A percentile compares a stretch with the other conserved stretches of the same genome.
Conservation (phyloP, 768 basidiomycete genomes). For the Cystobasidium ongulense region DNA sequence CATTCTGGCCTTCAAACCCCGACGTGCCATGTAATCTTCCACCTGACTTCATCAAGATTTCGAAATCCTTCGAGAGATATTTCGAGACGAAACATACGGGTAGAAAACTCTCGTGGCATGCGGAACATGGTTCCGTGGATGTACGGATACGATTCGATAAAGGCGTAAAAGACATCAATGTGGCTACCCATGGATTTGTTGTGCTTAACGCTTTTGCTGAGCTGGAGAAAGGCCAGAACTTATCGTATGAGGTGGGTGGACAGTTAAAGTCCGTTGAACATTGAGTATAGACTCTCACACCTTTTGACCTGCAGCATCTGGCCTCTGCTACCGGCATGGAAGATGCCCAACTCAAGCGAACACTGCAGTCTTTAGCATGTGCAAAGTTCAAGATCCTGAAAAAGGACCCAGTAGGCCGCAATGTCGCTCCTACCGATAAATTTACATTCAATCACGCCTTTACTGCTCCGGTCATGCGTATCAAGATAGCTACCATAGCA, state of each 20-base stretch:
- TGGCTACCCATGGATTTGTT: slow-evolving; percentile 78
- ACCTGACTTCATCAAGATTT: slow-evolving; percentile 55
- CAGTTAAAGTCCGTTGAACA: background rate
- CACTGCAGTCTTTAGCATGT: slow-evolving; percentile 89
- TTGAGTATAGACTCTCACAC: background rate
- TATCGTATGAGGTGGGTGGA: slow-evolving; percentile 66
- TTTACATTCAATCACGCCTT: slow-evolving; percentile 87
- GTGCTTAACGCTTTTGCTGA: slow-evolving; percentile 81
- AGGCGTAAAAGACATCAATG: slow-evolving; percentile 77
- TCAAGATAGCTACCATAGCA: slow-evolving; percentile 86
- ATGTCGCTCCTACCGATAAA: slow-evolving; percentile 63
- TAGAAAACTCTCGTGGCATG: slow-evolving; percentile 82
- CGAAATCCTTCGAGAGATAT: slow-evolving; percentile 74
- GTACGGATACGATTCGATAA: slow-evolving; percentile 71
- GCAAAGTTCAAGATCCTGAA: slow-evolving; percentile 85
- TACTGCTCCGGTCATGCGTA: slow-evolving; percentile 68
- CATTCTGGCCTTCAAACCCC: slow-evolving; percentile 83
- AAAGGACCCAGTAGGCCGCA: slow-evolving; percentile 80
- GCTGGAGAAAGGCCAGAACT: slow-evolving; percentile 56
- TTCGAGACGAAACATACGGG: slow-evolving; percentile 85
- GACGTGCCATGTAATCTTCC: slow-evolving; percentile 61
- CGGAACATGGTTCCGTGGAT: slow-evolving; percentile 80
- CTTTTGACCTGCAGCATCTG: slow-evolving; percentile 59
- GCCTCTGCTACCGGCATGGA: slow-evolving; percentile 64
- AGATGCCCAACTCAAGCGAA: slow-evolving; percentile 72